Evolutionary conservation across 106 monocot species (phyloP).

Genomic region (Allium fistulosum): DNA sequence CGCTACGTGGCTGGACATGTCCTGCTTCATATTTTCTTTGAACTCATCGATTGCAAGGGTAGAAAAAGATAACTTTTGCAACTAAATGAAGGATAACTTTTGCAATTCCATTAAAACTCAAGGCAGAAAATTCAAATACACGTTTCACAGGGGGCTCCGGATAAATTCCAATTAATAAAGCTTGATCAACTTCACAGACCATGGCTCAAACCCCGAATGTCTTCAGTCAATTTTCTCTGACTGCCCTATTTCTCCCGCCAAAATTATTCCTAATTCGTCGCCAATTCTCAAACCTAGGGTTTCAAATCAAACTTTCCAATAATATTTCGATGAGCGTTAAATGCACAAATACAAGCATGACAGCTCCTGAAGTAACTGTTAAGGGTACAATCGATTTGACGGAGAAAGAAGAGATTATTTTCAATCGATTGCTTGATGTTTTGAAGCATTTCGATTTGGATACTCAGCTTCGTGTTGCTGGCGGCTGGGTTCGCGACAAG

Average conservation of each 20-base stretch:
- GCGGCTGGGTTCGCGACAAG: slow-evolving; percentile 98
- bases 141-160: too few species aligned
- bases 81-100: too few species aligned
- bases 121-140: too few species aligned
- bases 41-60: too few species aligned
- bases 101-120: too few species aligned
- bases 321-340: not conserved
- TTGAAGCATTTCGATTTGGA: slow-evolving; percentile 57
- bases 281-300: slow-evolving; percentile 20
- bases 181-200: not conserved
- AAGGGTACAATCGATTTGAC: slow-evolving; percentile 60
- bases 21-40: too few species aligned
- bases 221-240: not conserved
- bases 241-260: not conserved
- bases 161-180: too few species aligned
- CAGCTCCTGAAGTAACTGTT: slow-evolving; percentile 9
- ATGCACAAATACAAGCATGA: slow-evolving; percentile 6
- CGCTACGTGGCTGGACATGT: too few species aligned
- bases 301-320: not conserved
- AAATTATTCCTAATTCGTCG: not conserved
- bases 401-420: slow-evolving; percentile 69
- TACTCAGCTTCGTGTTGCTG: slow-evolving; percentile 83
- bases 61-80: too few species aligned
- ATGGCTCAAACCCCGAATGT: not conserved
- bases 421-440: slow-evolving; percentile 62